These are phyloP conservation scores for Rhodamnia rubescens DNA, from an alignment of 345 rosid genomes.

Conservation along the genomic window DNA sequence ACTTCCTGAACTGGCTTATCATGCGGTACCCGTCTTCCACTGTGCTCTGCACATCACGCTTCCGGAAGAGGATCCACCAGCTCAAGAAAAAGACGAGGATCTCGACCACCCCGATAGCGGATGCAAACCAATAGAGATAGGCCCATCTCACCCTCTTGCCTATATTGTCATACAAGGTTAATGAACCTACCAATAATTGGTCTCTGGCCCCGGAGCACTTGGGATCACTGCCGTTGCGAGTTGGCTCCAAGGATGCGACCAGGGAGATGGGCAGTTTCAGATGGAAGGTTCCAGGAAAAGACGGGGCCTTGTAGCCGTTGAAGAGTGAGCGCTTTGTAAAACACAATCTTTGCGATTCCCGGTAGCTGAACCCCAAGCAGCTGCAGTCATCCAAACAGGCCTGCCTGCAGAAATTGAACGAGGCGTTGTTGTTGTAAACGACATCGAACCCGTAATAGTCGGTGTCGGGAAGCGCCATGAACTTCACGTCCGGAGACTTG, in stretches of 20 bases:
- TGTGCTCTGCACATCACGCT: not conserved
- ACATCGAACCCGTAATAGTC: slow-evolving; percentile 31
- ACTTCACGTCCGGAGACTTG: not conserved
- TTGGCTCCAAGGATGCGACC: not conserved
- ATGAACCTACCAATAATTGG: not conserved
- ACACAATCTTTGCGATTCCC: slow-evolving; percentile 13
- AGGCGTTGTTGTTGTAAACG: not conserved
- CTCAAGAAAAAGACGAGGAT: slow-evolving; percentile 6
- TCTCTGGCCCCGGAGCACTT: slow-evolving; percentile 1
- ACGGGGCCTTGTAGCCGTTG: slow-evolving; percentile 20
- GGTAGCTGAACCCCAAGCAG: slow-evolving; percentile 25
- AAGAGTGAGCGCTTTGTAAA: slow-evolving; percentile 14
- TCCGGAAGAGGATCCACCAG: slow-evolving; percentile 21
- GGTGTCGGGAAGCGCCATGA: slow-evolving; percentile 6
- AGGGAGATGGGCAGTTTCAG: slow-evolving; percentile 16
- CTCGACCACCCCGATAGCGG: slow-evolving; percentile 20
- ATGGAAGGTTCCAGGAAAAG: slow-evolving; percentile 15
- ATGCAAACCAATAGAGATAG: slow-evolving; percentile 26
- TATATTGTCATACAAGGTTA: slow-evolving; percentile 5
- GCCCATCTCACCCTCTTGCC: slow-evolving; percentile 18
- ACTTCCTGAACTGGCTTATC: slow-evolving; percentile 20
- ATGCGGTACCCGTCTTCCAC: slow-evolving; percentile 13
- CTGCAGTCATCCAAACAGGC: slow-evolving; percentile 20
- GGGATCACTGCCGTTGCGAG: slow-evolving; percentile 1
- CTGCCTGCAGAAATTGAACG: slow-evolving; percentile 16